Conservation (phyloP, 495 filamentous ascomycete species). For the Neurospora discreta region DNA sequence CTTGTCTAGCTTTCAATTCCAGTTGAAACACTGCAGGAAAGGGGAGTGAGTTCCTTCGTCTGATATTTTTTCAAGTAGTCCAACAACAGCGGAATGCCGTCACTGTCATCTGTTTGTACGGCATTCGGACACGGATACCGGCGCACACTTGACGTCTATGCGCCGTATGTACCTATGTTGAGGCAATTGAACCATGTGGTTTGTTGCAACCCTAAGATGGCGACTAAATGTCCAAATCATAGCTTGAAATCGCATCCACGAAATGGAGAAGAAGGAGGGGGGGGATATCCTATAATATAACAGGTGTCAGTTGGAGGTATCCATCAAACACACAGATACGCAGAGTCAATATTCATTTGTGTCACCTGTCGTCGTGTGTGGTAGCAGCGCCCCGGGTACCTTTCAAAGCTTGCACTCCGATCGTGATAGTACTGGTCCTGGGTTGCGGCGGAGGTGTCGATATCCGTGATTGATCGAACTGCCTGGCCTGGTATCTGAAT, state of each 20-base stretch:
- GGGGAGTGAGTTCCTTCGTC: background rate
- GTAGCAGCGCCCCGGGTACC: background rate
- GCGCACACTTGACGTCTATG: background rate
- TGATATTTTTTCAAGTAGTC: background rate
- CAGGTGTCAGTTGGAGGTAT: background rate
- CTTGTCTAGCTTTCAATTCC: background rate
- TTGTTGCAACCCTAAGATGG: background rate
- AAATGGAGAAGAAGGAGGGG: background rate
- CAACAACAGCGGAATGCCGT: background rate
- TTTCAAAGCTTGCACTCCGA: background rate
- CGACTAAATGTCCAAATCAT: background rate
- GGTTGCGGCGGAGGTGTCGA: background rate
- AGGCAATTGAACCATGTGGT: background rate
- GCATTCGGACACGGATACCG: background rate
- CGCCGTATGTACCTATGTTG: background rate
- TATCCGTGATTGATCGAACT: background rate
- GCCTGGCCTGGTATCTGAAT: background rate
- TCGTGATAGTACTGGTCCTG: background rate
- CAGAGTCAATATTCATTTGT: background rate
- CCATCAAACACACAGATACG: background rate
- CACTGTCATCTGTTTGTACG: background rate
- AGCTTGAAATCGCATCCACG: background rate
- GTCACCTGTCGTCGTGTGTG: constrained; percentile 11
- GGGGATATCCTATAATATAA: background rate
- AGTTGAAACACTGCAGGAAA: background rate